Percentiles rank a stretch among this genome's conserved stretches.
phyloP scores from a whole-genome alignment of 2,329 filamentous ascomycete genomes.

The Aspergillus aculeatinus region DNA sequence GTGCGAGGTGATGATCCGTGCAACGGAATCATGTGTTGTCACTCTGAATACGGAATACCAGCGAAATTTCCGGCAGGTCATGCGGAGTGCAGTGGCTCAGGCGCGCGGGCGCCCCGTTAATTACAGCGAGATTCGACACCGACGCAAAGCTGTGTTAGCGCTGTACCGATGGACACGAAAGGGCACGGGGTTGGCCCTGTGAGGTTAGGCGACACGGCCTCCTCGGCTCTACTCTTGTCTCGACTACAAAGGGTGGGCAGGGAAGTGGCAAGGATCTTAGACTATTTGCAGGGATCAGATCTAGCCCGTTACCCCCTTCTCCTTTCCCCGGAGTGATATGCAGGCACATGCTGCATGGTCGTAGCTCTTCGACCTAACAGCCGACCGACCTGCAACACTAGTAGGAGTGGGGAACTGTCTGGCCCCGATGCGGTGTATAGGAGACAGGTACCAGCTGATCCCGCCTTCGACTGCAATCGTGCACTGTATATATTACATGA shows the following conservation, averaged over 20 bases:
- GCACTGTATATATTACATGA: not conserved
- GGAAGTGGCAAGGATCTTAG: conserved; percentile 1
- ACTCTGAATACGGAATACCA: conserved; percentile 93
- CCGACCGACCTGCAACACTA: not conserved
- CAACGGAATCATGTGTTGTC: conserved; percentile 88
- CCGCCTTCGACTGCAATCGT: not conserved
- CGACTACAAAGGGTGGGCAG: not conserved
- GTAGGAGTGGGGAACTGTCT: not conserved
- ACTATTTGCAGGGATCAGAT: not conserved
- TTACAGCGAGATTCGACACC: conserved; percentile 78
- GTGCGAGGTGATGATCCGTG: conserved; percentile 87
- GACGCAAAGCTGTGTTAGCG: conserved; percentile 76
- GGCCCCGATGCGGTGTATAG: not conserved
- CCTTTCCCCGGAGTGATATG: not conserved
- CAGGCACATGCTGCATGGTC: conserved; percentile 1
- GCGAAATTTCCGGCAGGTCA: conserved; percentile 92
- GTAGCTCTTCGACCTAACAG: not conserved
- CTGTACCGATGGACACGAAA: conserved; percentile 91
- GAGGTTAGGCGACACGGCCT: not conserved
- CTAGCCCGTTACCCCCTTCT: not conserved
- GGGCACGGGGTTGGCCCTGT: conserved; percentile 73
- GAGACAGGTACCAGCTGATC: not conserved
- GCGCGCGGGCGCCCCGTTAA: conserved; percentile 83
- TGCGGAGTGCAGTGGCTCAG: conserved; percentile 86
- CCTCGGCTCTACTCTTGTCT: not conserved